Evolutionary conservation across 345 rosid species (phyloP).

Genomic region (Brassica carinata): DNA sequence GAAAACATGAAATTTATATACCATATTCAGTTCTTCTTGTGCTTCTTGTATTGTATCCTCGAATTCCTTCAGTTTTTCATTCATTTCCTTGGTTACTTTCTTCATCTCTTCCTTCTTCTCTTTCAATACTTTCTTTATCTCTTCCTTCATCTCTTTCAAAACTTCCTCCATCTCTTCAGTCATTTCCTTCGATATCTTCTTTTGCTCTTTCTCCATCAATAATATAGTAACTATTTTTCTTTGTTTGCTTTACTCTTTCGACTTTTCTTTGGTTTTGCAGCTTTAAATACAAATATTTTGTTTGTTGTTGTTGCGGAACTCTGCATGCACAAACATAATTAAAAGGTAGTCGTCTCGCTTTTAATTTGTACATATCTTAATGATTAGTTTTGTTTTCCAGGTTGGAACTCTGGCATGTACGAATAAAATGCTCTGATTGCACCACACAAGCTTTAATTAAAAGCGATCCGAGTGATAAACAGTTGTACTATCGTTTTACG

Average conservation of each 20-base stretch:
- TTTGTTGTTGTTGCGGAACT: neutral
- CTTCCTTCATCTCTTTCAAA: neutral
- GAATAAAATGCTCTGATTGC: neutral
- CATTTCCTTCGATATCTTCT: neutral
- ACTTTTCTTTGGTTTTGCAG: neutral
- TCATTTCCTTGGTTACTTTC: neutral
- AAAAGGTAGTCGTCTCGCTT: neutral
- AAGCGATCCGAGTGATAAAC: neutral
- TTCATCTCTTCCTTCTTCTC: neutral
- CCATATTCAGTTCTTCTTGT: neutral
- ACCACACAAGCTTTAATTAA: neutral
- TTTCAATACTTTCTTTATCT: neutral
- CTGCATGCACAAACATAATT: neutral
- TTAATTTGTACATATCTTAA: neutral
- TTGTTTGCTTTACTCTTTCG: neutral
- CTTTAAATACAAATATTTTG: neutral
- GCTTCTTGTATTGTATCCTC: neutral
- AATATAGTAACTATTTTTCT: neutral
- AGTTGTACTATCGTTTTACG: neutral
- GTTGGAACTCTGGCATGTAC: neutral
- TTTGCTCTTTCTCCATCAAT: conserved; percentile 8
- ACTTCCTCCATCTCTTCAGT: neutral
- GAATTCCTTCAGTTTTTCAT: neutral
- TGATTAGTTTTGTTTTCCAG: neutral
- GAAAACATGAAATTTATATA: neutral